These are phyloP conservation scores for Echites panduratus DNA, from an alignment of 257 asterid species.

Conservation along the genomic window DNA sequence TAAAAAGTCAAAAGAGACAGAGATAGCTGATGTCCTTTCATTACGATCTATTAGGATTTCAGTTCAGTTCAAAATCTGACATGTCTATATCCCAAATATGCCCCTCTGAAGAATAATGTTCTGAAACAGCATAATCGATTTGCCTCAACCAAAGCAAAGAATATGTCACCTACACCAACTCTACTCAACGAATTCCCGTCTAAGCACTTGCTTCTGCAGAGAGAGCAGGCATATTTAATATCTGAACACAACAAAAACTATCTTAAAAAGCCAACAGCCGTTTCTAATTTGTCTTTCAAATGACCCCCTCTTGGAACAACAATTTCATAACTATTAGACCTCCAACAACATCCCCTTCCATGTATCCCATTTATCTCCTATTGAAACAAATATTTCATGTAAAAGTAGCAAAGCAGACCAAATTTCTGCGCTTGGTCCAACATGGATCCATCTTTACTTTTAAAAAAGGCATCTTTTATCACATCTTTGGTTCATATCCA, in stretches of 20 bases:
- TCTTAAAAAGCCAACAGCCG: not conserved
- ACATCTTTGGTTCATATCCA: not conserved
- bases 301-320: slow-evolving; percentile 3
- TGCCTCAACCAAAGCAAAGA: not conserved
- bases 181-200: not conserved
- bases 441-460: not conserved
- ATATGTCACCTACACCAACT: not conserved
- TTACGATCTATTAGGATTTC: not conserved
- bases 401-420: not conserved
- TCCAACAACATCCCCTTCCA: not conserved
- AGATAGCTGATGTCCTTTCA: not conserved
- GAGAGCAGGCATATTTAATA: not conserved
- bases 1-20: not conserved
- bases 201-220: not conserved
- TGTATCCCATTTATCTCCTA: not conserved
- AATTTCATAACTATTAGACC: not conserved
- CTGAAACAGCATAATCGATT: not conserved
- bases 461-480: not conserved
- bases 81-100: not conserved
- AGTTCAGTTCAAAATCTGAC: not conserved
- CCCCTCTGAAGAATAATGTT: not conserved
- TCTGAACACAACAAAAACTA: not conserved
- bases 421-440: not conserved
- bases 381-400: not conserved
- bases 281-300: too few relatives aligned